A percentile compares a stretch with the other conserved stretches of the same genome.
Evolutionary conservation across 441 rosid genomes (phyloP).

Genomic region (Brassica hybrid): DNA sequence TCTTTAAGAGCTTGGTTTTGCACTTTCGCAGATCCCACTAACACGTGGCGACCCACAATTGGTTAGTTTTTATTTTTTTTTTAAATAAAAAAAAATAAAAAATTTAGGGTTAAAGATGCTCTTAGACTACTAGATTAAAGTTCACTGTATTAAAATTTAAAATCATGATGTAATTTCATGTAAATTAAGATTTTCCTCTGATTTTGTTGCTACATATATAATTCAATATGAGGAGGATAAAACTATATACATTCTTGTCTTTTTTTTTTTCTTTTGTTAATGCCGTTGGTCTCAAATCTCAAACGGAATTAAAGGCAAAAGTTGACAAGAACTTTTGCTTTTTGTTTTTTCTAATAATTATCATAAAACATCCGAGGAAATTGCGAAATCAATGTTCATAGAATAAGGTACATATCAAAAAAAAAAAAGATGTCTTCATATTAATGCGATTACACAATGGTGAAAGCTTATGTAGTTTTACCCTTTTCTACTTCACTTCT

Average conservation of each 20-base stretch:
- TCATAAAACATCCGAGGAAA: slow-evolving; percentile 25
- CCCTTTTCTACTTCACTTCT: slow-evolving; percentile 27
- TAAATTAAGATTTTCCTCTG: background rate
- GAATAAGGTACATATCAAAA: slow-evolving; percentile 26
- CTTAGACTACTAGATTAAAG: background rate
- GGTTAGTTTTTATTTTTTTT: no score
- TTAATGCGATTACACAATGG: slow-evolving; percentile 29
- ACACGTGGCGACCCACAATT: no score
- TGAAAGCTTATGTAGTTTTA: slow-evolving; percentile 15
- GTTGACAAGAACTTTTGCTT: slow-evolving; percentile 20
- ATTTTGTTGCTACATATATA: slow-evolving; percentile 21
- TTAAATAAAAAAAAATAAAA: no score
- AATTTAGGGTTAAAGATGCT: no score
- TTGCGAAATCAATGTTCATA: slow-evolving; percentile 39
- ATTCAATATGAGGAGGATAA: background rate
- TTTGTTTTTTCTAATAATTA: slow-evolving; percentile 10
- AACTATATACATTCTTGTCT: background rate
- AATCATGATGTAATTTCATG: background rate
- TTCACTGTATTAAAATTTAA: no score
- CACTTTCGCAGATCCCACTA: no score
- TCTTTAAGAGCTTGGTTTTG: no score
- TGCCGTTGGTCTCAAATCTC: slow-evolving; percentile 35
- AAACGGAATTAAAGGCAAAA: slow-evolving; percentile 35
- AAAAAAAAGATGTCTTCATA: slow-evolving; percentile 8
- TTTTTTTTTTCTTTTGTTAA: background rate